Conservation (phyloP, 805 yeast genomes). For the Metschnikowia shivogae region DNA sequence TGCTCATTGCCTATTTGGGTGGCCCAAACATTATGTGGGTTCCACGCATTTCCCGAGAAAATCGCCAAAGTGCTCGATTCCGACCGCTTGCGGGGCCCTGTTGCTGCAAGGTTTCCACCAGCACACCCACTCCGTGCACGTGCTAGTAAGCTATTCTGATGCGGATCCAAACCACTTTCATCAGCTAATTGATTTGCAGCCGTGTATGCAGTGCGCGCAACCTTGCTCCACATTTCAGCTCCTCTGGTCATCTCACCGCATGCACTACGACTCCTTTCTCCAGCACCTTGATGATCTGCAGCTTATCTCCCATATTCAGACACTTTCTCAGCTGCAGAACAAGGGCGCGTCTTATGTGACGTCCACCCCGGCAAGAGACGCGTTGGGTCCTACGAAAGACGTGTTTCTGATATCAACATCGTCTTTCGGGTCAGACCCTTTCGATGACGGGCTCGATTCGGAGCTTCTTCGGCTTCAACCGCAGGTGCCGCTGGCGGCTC, state of each 20-base stretch:
- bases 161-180: too few species aligned
- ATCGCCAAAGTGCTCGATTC: too few species aligned
- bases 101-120: too few species aligned
- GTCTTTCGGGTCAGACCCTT: slow-evolving; percentile 22
- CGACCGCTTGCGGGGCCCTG: too few species aligned
- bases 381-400: background rate
- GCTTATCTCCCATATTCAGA: slow-evolving; percentile 20
- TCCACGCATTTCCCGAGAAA: too few species aligned
- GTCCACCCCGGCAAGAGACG: background rate
- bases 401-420: slow-evolving; percentile 8
- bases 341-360: background rate
- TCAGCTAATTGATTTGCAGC: too few species aligned
- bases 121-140: too few species aligned
- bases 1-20: too few species aligned
- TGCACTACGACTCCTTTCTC: slow-evolving; percentile 15
- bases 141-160: too few species aligned
- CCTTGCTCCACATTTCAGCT: background rate
- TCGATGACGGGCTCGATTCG: slow-evolving; percentile 24
- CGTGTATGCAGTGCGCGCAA: background rate
- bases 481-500: background rate
- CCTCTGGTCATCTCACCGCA: background rate
- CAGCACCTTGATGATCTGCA: slow-evolving; percentile 21
- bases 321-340: slow-evolving; percentile 11
- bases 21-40: too few species aligned
- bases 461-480: slow-evolving; percentile 11